phyloP scores from a whole-genome alignment of 129 eudicot genomes.

The Calendula officinalis region DNA sequence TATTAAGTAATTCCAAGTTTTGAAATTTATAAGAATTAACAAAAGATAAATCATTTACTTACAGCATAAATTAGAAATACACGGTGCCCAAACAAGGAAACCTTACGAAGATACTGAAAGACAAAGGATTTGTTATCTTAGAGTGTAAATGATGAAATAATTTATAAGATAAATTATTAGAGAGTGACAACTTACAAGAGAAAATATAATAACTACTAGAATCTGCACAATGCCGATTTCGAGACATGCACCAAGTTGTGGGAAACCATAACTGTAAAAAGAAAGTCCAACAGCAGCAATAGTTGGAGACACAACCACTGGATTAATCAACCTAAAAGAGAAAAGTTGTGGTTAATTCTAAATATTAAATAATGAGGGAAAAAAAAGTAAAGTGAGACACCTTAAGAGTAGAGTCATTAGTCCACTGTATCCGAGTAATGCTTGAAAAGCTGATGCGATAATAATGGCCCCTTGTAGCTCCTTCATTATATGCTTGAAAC shows the following conservation, averaged over 20 bases:
- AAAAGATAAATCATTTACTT: slow-evolving; percentile 27
- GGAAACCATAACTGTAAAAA: slow-evolving; percentile 92
- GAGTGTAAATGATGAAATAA: background rate
- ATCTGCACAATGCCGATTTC: slow-evolving; percentile 91
- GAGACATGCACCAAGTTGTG: slow-evolving; percentile 80
- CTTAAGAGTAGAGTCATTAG: slow-evolving; percentile 74
- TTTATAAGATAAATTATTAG: background rate
- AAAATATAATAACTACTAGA: slow-evolving; percentile 69
- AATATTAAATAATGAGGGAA: background rate
- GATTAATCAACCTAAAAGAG: slow-evolving; percentile 66
- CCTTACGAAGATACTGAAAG: slow-evolving; percentile 91
- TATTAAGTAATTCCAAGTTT: background rate
- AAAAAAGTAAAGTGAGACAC: slow-evolving; percentile 31
- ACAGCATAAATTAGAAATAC: slow-evolving; percentile 90
- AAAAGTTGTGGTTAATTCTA: slow-evolving; percentile 9
- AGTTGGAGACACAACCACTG: slow-evolving; percentile 97
- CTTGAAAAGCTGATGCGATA: slow-evolving; percentile 84
- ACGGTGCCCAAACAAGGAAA: slow-evolving; percentile 90
- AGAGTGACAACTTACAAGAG: slow-evolving; percentile 62
- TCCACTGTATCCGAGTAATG: slow-evolving; percentile 93
- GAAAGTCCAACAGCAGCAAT: slow-evolving; percentile 98
- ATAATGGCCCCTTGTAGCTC: slow-evolving; percentile 94
- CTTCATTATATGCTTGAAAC: slow-evolving; percentile 94
- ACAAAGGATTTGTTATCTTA: background rate
- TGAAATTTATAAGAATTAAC: background rate